Evolutionary conservation across 2,329 filamentous ascomycete species (phyloP).

Genomic region (Penicillium freii): DNA sequence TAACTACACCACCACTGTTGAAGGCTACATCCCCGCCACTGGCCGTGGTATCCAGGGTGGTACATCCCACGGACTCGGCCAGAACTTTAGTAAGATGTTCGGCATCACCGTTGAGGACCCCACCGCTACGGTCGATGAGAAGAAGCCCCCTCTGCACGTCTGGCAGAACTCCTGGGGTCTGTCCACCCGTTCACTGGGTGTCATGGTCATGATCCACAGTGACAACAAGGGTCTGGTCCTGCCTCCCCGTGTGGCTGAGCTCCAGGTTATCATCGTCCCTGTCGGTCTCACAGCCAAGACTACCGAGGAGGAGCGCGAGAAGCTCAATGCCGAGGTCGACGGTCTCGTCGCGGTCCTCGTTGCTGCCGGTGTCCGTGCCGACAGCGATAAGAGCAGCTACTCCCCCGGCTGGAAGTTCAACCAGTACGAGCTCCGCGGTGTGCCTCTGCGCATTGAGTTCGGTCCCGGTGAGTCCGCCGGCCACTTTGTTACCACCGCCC

Average conservation of each 20-base stretch:
- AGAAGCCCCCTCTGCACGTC: constrained; percentile 77
- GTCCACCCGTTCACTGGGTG: constrained; percentile 93
- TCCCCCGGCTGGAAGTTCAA: constrained; percentile 97
- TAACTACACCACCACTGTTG: constrained; percentile 93
- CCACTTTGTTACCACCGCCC: constrained; percentile 77
- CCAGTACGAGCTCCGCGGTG: constrained; percentile 96
- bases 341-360: constrained; percentile 67
- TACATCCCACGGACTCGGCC: constrained; percentile 89
- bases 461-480: constrained; percentile 91
- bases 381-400: constrained; percentile 83
- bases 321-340: constrained; percentile 73
- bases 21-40: constrained; percentile 94
- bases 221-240: constrained; percentile 94
- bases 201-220: constrained; percentile 98
- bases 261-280: constrained; percentile 83
- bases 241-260: constrained; percentile 82
- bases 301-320: constrained; percentile 71
- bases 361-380: constrained; percentile 71
- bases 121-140: constrained; percentile 64
- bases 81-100: constrained; percentile 99
- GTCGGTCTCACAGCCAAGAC: constrained; percentile 91
- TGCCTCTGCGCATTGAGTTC: constrained; percentile 91
- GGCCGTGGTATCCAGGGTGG: constrained; percentile 95
- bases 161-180: constrained; percentile 99
- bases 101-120: constrained; percentile 97